These are phyloP conservation scores for Pleurostoma richardsiae DNA, from an alignment of 2,329 filamentous ascomycete species.

Conservation along the genomic window DNA sequence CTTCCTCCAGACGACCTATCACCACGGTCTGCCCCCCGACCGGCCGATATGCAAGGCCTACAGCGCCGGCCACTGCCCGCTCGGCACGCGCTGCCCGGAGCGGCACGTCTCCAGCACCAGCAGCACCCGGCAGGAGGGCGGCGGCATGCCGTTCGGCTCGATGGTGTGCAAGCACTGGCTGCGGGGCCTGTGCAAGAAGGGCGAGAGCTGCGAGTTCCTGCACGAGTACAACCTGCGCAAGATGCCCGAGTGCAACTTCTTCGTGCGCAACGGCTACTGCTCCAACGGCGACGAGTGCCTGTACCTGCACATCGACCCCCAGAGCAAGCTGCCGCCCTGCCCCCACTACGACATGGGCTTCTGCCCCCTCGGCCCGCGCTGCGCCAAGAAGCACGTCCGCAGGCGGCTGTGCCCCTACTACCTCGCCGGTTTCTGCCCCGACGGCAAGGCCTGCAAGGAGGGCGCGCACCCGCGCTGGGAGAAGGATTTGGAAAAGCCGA, in stretches of 20 bases:
- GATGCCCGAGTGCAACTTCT: conserved; percentile 98
- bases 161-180: conserved; percentile 99
- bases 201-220: conserved; percentile 92
- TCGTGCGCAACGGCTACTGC: conserved; percentile 88
- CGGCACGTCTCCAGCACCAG: conserved; percentile 57
- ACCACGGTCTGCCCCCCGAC: conserved; percentile 75
- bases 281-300: conserved; percentile 95
- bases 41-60: conserved; percentile 83
- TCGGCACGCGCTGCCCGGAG: conserved; percentile 79
- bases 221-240: conserved; percentile 98
- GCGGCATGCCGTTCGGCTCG: conserved; percentile 57
- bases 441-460: conserved; percentile 67
- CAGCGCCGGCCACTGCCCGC: conserved; percentile 78
- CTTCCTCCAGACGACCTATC: conserved; percentile 77
- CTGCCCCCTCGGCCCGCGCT: conserved; percentile 83
- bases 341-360: conserved; percentile 94
- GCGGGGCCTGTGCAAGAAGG: conserved; percentile 95
- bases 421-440: conserved; percentile 90
- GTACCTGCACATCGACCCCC: conserved; percentile 84
- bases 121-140: conserved; percentile 24
- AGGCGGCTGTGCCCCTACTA: conserved; percentile 79
- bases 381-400: conserved; percentile 83
- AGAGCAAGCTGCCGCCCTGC: conserved; percentile 73
- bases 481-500: conserved; percentile 69
- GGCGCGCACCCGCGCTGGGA: conserved; percentile 82